Base-by-base conservation (phyloP, 2,329 filamentous ascomycete genomes). In the Penicillium sp. region DNA sequence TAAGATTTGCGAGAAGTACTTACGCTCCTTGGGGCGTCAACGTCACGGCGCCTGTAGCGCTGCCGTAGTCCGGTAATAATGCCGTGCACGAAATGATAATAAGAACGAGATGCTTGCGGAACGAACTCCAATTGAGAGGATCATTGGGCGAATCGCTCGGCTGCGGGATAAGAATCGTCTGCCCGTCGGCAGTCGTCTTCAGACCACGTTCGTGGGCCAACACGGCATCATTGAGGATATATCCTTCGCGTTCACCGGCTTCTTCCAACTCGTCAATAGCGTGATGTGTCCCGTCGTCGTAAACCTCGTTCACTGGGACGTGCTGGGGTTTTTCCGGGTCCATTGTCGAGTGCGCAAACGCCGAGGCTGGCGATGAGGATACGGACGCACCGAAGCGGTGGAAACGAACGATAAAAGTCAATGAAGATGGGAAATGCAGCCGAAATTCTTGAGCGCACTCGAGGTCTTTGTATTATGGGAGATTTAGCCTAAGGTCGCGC, bases 1-100 rank as follows among this genome's bases (percentile, higher is more conserved):
- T 0, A 4, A 31, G 3, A 13, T 16, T 9, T 22, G 28, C 27
- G 22, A 16, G 9, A 20, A 22, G 6, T 11, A 50, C 54, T 36
- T 47, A 63, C 62, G 57, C 54, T 11, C 71, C 66, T 54, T 76
- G 74, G 2, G 71, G 69, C 2, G 73, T 58, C 14, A 76, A 49
- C 1, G 73, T 74, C 2, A 76, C 68, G 2, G 70, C 68, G 11
- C 72, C 74, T 0, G 70, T 72, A 1, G 69, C 73, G 51, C 67
- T 70, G n/a, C 69, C 71, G 66, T 73, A 76, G 54, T 77, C 74
- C 0, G 73, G 68, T 2, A 76, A 55, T 43, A 76, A 71, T 0
- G 73, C 67, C 3, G 65, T 64, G 20, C 63, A 64, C 1, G 69
- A 69, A 16, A 77, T 69, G 30, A 75, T 65, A 44, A 72, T 61